These are phyloP conservation scores for Acacia acuminata DNA, from an alignment of 306 rosid species.

Conservation along the genomic window DNA sequence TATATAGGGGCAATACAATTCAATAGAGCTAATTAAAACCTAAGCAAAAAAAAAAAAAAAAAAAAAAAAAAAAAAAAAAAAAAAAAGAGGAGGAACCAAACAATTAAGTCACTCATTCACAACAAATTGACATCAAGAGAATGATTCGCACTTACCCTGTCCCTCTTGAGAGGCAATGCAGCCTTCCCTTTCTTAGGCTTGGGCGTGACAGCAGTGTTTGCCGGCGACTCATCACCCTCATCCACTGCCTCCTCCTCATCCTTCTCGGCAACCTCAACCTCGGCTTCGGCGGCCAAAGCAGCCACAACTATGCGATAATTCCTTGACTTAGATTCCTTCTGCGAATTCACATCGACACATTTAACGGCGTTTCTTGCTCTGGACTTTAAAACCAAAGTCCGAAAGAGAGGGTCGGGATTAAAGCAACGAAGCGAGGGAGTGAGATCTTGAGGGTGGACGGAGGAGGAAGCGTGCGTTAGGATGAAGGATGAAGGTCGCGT, in stretches of 20 bases:
- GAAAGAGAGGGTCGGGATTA: slow-evolving; percentile 47
- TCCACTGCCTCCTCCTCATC: slow-evolving; percentile 45
- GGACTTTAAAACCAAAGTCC: slow-evolving; percentile 41
- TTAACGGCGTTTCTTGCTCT: slow-evolving; percentile 31
- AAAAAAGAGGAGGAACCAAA: slow-evolving; percentile 13
- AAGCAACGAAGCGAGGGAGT: slow-evolving; percentile 56
- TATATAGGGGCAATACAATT: slow-evolving; percentile 20
- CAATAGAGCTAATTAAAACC: slow-evolving; percentile 20
- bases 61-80: slow-evolving; percentile 11
- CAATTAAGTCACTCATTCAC: neutral
- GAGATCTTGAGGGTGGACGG: slow-evolving; percentile 52
- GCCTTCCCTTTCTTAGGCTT: slow-evolving; percentile 93
- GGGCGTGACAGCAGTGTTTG: slow-evolving; percentile 19
- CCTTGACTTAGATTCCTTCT: slow-evolving; percentile 27
- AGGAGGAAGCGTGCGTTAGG: slow-evolving; percentile 56
- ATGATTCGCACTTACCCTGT: slow-evolving; percentile 56
- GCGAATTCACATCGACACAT: slow-evolving; percentile 32
- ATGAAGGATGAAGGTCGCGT: slow-evolving; percentile 66
- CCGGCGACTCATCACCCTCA: slow-evolving; percentile 27
- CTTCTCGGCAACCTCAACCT: slow-evolving; percentile 40
- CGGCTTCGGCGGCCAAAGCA: slow-evolving; percentile 61
- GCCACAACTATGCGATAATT: slow-evolving; percentile 40
- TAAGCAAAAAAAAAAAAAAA: slow-evolving; percentile 17
- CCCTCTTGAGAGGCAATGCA: slow-evolving; percentile 88
- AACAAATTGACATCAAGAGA: neutral